Evolutionary conservation across 192 early-diverging fungal genomes (phyloP).

Genomic region (Coemansia sp.): DNA sequence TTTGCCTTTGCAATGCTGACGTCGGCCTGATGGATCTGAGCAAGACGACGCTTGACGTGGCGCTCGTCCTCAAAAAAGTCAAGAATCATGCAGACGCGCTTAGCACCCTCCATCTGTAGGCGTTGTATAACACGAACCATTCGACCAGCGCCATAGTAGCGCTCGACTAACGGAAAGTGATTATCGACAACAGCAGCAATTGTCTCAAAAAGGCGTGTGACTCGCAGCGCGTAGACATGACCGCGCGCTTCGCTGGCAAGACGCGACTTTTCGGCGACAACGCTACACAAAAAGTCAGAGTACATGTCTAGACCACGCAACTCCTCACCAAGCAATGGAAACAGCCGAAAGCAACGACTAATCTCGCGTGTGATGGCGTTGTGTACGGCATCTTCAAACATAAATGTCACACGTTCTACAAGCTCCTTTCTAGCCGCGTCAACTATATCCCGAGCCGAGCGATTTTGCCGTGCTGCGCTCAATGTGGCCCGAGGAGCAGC

Average conservation of each 20-base stretch:
- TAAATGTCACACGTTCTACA: constrained; percentile 66
- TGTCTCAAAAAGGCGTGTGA: constrained; percentile 88
- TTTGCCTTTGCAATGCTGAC: constrained; percentile 12
- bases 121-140: constrained; percentile 86
- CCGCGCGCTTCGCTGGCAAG: constrained; percentile 11
- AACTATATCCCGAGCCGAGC: constrained; percentile 37
- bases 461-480: constrained; percentile 7
- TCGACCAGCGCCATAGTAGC: constrained; percentile 81
- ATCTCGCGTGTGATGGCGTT: constrained; percentile 71
- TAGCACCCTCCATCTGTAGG: constrained; percentile 85
- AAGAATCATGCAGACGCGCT: constrained; percentile 71
- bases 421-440: constrained; percentile 61
- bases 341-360: constrained; percentile 84
- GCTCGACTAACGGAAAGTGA: constrained; percentile 80
- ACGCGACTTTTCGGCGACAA: constrained; percentile 74
- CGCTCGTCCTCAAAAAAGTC: constrained; percentile 78
- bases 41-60: constrained; percentile 52
- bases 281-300: constrained; percentile 77
- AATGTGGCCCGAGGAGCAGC: constrained; percentile 17
- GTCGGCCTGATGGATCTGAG: constrained; percentile 38
- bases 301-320: constrained; percentile 87
- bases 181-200: constrained; percentile 85
- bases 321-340: constrained; percentile 81
- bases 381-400: constrained; percentile 79
- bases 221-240: constrained; percentile 68